Evolutionary conservation across 2,329 filamentous ascomycete genomes (phyloP).

Genomic region (Sodiomyces alkalinus): DNA sequence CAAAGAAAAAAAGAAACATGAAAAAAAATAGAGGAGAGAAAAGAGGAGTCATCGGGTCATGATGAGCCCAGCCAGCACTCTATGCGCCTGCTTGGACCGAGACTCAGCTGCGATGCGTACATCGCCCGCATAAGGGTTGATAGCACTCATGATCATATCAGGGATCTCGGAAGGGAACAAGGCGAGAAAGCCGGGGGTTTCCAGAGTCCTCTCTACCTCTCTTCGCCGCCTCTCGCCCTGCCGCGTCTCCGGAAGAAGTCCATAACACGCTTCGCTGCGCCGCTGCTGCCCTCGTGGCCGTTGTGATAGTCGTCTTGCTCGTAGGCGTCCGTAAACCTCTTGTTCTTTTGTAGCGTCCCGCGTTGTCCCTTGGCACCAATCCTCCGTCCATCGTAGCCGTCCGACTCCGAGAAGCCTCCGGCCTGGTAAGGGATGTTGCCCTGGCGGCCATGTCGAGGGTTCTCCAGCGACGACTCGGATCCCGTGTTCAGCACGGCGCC

Average conservation of each 20-base stretch:
- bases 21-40: not conserved
- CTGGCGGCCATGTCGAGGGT: constrained; percentile 13
- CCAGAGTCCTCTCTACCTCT: constrained; percentile 23
- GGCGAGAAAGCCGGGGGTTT: constrained; percentile 4
- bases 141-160: not conserved
- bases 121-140: constrained; percentile 4
- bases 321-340: constrained; percentile 80
- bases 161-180: no score
- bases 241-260: constrained; percentile 90
- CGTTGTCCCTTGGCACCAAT: constrained; percentile 14
- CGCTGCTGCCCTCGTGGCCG: constrained; percentile 67
- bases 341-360: constrained; percentile 67
- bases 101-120: constrained; percentile 5
- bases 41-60: not conserved
- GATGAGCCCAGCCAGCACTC: constrained; percentile 2
- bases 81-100: constrained; percentile 5
- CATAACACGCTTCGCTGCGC: constrained; percentile 86
- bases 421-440: constrained; percentile 27
- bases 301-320: constrained; percentile 53
- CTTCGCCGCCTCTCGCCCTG: constrained; percentile 51
- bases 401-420: constrained; percentile 23
- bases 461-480: constrained; percentile 39
- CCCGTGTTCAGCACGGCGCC: constrained; percentile 31
- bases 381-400: constrained; percentile 22
- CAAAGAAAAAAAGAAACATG: no score